Conservation (phyloP, 805 yeast species). For the Candida insectorum region DNA sequence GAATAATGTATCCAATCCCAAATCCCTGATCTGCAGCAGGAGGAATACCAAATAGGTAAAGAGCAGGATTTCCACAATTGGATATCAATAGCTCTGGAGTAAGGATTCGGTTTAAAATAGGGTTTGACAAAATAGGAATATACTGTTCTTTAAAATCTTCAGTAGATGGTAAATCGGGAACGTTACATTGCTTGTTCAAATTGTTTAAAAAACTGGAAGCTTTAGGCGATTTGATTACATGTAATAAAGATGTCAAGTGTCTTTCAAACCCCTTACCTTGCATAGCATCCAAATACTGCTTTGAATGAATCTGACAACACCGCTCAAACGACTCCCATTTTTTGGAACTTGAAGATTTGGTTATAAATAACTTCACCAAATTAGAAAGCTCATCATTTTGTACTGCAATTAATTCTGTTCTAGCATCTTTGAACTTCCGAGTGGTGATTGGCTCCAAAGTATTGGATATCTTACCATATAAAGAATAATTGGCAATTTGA, state of each 20-base stretch:
- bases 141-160: slow-evolving; percentile 7
- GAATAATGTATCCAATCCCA: slow-evolving; percentile 90
- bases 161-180: slow-evolving; percentile 29
- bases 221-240: slow-evolving; percentile 47
- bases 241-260: slow-evolving; percentile 62
- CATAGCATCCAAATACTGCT: slow-evolving; percentile 49
- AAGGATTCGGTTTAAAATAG: slow-evolving; percentile 29
- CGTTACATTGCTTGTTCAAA: slow-evolving; percentile 35
- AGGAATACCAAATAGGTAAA: slow-evolving; percentile 85
- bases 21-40: slow-evolving; percentile 89
- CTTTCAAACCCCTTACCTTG: slow-evolving; percentile 69
- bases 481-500: slow-evolving; percentile 53
- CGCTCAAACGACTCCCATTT: slow-evolving; percentile 51
- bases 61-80: slow-evolving; percentile 90
- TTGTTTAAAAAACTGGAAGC: slow-evolving; percentile 35
- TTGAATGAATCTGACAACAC: slow-evolving; percentile 51
- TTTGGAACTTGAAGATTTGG: slow-evolving; percentile 43
- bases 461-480: slow-evolving; percentile 49
- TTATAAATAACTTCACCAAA: slow-evolving; percentile 61
- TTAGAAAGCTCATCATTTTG: slow-evolving; percentile 52
- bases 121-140: slow-evolving; percentile 33
- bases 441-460: slow-evolving; percentile 64
- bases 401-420: slow-evolving; percentile 67
- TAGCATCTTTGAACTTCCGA: slow-evolving; percentile 60
- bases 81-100: slow-evolving; percentile 52